Percentiles rank a stretch among this genome's conserved stretches.
Conservation (phyloP, 495 filamentous ascomycete species). For the Penicillium daleae region DNA sequence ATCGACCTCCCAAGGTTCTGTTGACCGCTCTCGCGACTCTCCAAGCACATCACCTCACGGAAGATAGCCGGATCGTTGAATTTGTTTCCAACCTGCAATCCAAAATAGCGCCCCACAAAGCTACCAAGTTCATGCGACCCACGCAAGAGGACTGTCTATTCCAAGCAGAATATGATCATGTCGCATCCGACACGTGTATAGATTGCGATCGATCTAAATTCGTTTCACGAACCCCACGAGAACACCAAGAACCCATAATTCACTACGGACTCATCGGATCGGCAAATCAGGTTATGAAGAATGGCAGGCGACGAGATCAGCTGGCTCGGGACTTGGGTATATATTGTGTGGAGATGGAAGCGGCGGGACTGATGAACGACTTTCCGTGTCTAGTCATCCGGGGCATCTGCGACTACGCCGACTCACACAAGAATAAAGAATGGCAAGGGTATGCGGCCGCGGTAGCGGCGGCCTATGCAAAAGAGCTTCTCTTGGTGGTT, state of each 20-base stretch:
- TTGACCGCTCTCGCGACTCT: constrained; percentile 29
- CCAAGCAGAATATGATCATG: constrained; percentile 34
- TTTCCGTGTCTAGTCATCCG: constrained; percentile 44
- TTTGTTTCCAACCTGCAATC: constrained; percentile 17
- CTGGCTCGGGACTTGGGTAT: constrained; percentile 20
- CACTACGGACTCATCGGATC: constrained; percentile 36
- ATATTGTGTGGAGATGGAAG: constrained; percentile 50
- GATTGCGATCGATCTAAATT: constrained; percentile 23
- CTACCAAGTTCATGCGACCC: constrained; percentile 15
- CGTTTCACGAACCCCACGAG: constrained; percentile 15
- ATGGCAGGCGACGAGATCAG: constrained; percentile 25
- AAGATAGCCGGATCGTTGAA: constrained; percentile 17
- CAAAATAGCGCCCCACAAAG: constrained; percentile 11
- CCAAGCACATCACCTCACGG: constrained; percentile 16
- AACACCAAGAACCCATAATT: constrained; percentile 24
- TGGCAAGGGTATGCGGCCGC: constrained; percentile 48
- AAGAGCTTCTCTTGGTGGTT: constrained; percentile 32
- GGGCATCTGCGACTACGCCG: constrained; percentile 49
- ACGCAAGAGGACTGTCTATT: constrained; percentile 34
- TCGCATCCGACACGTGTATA: constrained; percentile 18
- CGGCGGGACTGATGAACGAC: constrained; percentile 45
- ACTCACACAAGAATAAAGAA: constrained; percentile 45
- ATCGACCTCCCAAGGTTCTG: constrained; percentile 31
- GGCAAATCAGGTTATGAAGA: constrained; percentile 31
- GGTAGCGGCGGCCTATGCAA: constrained; percentile 42